Evolutionary conservation across 2,329 filamentous ascomycete species (phyloP).

Genomic region (Fusarium ambrosium): DNA sequence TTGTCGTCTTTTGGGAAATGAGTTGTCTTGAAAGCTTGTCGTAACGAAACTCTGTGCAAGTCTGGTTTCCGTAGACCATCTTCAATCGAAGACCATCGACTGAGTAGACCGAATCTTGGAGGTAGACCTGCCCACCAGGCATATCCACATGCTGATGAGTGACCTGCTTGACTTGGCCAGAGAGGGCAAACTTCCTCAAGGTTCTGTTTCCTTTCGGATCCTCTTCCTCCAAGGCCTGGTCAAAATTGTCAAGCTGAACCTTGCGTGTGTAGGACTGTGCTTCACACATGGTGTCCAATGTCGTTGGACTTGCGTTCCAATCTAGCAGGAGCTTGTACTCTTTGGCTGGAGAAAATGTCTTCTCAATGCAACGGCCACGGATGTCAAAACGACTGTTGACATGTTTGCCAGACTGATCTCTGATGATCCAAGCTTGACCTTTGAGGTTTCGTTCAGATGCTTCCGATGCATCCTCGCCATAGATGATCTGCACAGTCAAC

Average conservation of each 20-base stretch:
- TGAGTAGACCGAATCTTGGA: not conserved
- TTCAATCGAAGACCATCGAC: not conserved
- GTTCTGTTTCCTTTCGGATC: not conserved
- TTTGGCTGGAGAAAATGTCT: rapidly evolving
- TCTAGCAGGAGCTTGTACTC: not conserved
- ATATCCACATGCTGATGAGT: not conserved
- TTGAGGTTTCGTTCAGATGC: not conserved
- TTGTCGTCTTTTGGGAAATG: not conserved
- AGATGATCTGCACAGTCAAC: not conserved
- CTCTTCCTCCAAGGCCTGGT: not conserved
- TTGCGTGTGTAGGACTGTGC: not conserved
- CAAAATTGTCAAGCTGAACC: not conserved
- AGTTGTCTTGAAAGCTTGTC: not conserved
- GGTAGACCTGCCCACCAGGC: not conserved
- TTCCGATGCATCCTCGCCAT: not conserved
- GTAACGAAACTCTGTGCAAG: not conserved
- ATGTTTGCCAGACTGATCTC: not conserved
- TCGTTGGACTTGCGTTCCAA: not conserved
- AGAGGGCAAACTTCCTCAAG: not conserved
- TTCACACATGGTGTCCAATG: not conserved
- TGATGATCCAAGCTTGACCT: not conserved
- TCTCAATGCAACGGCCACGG: not conserved
- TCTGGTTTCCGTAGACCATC: not conserved
- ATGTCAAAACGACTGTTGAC: not conserved
- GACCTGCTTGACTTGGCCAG: not conserved